Conservation (phyloP, 768 basidiomycete species). For the Coprinopsis strossmayeri region DNA sequence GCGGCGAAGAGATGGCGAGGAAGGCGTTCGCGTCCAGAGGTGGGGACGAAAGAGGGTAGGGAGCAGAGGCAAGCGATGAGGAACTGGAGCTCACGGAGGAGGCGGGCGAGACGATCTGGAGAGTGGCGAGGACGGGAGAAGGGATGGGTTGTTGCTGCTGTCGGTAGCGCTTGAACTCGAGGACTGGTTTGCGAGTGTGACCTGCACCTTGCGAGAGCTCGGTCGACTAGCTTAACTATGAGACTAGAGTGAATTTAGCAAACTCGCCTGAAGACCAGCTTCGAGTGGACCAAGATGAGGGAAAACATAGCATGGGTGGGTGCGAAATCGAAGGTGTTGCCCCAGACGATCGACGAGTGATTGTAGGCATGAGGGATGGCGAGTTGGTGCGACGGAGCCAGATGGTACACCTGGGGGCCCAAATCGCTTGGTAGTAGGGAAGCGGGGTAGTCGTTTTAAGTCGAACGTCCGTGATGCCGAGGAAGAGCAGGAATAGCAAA, state of each 20-base stretch:
- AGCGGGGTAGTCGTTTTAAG: slow-evolving; percentile 59
- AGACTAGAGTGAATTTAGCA: no score
- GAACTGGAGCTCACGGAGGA: slow-evolving; percentile 40
- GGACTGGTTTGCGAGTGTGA: slow-evolving; percentile 12
- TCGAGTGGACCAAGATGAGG: no score
- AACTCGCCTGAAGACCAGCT: no score
- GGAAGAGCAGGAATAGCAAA: slow-evolving; percentile 32
- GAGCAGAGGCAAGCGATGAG: slow-evolving; percentile 42
- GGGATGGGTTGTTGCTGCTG: slow-evolving; percentile 18
- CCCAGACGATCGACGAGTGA: slow-evolving; percentile 53
- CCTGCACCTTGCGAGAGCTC: slow-evolving; percentile 38
- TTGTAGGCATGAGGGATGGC: slow-evolving; percentile 56
- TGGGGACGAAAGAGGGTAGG: slow-evolving; percentile 41
- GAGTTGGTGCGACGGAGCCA: slow-evolving; percentile 53
- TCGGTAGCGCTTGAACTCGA: neutral
- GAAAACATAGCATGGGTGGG: no score
- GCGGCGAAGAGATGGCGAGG: slow-evolving; percentile 16
- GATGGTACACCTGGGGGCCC: slow-evolving; percentile 54
- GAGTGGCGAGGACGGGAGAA: slow-evolving; percentile 40
- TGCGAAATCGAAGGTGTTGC: no score
- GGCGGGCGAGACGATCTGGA: slow-evolving; percentile 45
- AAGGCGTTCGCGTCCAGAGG: slow-evolving; percentile 22
- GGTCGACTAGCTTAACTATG: no score
- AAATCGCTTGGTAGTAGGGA: slow-evolving; percentile 60
- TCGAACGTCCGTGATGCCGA: slow-evolving; percentile 28